A percentile compares a stretch with the other conserved stretches of the same genome.
Conservation (phyloP, 345 rosid genomes). For the Heritiera fomes region DNA sequence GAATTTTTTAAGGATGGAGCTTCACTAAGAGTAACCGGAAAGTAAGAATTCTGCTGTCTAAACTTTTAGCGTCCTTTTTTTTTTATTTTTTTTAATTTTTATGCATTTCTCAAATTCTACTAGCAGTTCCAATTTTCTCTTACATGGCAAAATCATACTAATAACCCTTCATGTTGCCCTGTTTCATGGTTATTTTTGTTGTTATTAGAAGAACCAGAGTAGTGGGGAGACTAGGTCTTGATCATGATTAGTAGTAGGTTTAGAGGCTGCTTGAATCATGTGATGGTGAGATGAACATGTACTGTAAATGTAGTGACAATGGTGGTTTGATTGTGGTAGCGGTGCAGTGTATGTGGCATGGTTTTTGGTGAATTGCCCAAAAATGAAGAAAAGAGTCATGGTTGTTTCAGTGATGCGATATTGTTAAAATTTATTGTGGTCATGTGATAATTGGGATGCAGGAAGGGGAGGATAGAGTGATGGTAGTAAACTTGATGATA, state of each 20-base stretch:
- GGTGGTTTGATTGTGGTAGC: not conserved
- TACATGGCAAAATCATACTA: not conserved
- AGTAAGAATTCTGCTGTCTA: slow-evolving; percentile 36
- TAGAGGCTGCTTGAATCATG: not conserved
- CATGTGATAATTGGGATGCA: not conserved
- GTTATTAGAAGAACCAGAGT: too few relatives aligned
- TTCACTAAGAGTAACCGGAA: slow-evolving; percentile 70
- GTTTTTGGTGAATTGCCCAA: not conserved
- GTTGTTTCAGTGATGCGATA: not conserved
- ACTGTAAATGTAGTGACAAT: not conserved
- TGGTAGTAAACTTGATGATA: not conserved
- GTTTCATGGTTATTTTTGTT: not conserved
- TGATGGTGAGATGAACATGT: not conserved
- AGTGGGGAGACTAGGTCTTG: not conserved
- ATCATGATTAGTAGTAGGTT: not conserved
- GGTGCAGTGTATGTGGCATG: not conserved
- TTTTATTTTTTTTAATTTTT: too few relatives aligned
- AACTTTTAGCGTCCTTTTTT: not conserved
- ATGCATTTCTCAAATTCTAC: not conserved
- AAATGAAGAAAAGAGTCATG: not conserved
- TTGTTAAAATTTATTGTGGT: not conserved
- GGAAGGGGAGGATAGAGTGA: slow-evolving; percentile 4
- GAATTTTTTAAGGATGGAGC: slow-evolving; percentile 54
- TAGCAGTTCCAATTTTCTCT: not conserved
- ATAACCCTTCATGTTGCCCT: not conserved